phyloP scores from a whole-genome alignment of 257 asterid genomes.

The Solanum rostratum region DNA sequence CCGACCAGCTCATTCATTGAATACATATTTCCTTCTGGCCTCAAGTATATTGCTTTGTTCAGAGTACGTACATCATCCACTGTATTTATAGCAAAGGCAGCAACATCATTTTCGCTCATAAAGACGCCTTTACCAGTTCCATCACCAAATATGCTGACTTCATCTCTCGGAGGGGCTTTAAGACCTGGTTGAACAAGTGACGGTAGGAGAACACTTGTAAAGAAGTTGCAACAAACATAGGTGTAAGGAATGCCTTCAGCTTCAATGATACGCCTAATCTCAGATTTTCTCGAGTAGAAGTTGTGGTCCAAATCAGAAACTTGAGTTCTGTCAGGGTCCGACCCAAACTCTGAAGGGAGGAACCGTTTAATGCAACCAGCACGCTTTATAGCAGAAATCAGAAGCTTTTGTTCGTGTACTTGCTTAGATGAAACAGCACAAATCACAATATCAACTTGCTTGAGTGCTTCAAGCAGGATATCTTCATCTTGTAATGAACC shows the following conservation, averaged over 20 bases:
- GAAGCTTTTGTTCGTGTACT: conserved; percentile 60
- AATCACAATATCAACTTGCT: conserved; percentile 72
- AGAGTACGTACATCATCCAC: conserved; percentile 69
- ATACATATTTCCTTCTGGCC: conserved; percentile 69
- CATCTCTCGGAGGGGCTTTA: conserved; percentile 59
- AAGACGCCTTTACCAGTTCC: conserved; percentile 76
- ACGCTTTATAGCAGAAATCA: conserved; percentile 55
- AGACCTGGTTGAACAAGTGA: conserved; percentile 79
- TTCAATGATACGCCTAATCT: conserved; percentile 74
- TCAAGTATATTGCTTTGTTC: conserved; percentile 50
- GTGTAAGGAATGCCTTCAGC: conserved; percentile 71
- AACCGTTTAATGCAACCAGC: conserved; percentile 87
- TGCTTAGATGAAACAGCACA: conserved; percentile 69
- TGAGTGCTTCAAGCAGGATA: conserved; percentile 40
- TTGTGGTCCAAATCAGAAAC: conserved; percentile 51
- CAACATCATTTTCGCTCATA: conserved; percentile 70
- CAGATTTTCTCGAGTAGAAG: conserved; percentile 67
- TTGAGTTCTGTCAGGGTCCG: conserved; percentile 67
- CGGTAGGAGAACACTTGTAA: conserved; percentile 58
- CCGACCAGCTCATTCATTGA: conserved; percentile 72
- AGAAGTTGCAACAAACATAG: conserved; percentile 80
- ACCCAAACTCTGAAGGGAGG: conserved; percentile 85
- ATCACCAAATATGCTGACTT: conserved; percentile 69
- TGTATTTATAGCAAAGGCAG: conserved; percentile 68
- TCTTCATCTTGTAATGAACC: conserved; percentile 80